Evolutionary conservation across 1,284 basidiomycete species (phyloP), one percentile per base, ranked within the genome.

Genomic region (Neolentinus lepideus): DNA sequence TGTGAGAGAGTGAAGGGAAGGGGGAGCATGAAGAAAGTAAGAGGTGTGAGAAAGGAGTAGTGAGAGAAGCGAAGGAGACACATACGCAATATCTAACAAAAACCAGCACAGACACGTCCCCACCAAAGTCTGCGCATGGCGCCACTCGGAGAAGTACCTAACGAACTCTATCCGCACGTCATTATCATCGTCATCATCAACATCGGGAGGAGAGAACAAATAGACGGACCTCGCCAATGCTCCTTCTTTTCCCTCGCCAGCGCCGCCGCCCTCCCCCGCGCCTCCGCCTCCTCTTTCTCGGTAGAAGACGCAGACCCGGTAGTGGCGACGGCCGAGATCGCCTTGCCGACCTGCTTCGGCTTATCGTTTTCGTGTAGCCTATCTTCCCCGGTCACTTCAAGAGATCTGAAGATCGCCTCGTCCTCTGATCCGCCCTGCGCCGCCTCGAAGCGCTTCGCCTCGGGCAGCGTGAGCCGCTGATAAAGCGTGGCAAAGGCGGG

Each of bases 381-480:
- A 21, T 50, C 27, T 6, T 50, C 47, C 14, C 47, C 47, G 9
- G 47, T 25, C 8, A 6, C 2, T 59, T 53, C 9, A 62, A 58
- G 19, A 54, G 61, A 38, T 67, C 66, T 2, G 64, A 64, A 51
- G 55, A 59, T 38, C 69, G 66, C 57, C 71, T 70, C 66, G 78
- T 78, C 50, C 77, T 60, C 68, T 10, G 65, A 57, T 33, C 52
- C 55, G 38, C 73, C 70, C 56, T 76, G 72, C 1, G 79, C 66
- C 12, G 73, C 73, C 47, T 75, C 66, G 63, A 69, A 88, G 21
- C 84, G 80, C 45, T 74, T 79, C 1, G 87, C 82, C 62, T 90
- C 88, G 12, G 84, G 84, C 2, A 91, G 78, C 0, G 83, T 88
- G 51, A 92, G 73, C 10, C 90, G 84, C 66, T 89, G 85, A 67